A percentile compares a stretch with the other conserved stretches of the same genome.
Conservation (phyloP, 1,139 yeast genomes). For the Eremothecium coryli region DNA sequence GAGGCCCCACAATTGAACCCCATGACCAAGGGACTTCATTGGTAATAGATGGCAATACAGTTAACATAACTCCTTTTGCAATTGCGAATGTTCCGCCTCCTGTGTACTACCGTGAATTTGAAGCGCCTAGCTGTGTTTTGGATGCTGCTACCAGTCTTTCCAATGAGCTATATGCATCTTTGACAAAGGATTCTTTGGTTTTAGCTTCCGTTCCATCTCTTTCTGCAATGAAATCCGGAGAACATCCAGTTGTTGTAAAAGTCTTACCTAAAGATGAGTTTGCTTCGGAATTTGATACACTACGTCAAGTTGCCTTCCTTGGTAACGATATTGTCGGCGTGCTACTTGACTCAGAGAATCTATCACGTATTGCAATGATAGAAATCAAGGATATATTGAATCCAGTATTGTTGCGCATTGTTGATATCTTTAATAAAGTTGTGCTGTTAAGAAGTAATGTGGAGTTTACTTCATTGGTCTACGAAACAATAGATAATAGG, state of each 20-base stretch:
- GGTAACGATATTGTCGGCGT: conserved; percentile 45
- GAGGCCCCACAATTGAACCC: conserved; percentile 64
- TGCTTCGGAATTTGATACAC: conserved; percentile 37
- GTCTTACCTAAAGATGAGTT: conserved; percentile 33
- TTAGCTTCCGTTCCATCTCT: conserved; percentile 36
- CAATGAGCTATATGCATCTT: conserved; percentile 51
- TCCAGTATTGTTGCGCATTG: conserved; percentile 36
- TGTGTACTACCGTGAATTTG: conserved; percentile 60
- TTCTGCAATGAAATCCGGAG: conserved; percentile 33
- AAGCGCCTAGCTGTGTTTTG: conserved; percentile 43
- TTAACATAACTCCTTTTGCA: conserved; percentile 72
- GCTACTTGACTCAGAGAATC: conserved; percentile 42
- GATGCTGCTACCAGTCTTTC: conserved; percentile 57
- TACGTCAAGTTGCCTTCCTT: conserved; percentile 59
- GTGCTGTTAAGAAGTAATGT: conserved; percentile 50
- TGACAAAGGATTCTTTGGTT: conserved; percentile 38
- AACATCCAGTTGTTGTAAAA: conserved; percentile 39
- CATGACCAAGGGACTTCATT: conserved; percentile 68
- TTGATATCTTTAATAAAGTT: conserved; percentile 42
- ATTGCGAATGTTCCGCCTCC: conserved; percentile 96
- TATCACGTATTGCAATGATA: conserved; percentile 44
- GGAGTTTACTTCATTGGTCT: conserved; percentile 44
- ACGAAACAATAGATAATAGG: conserved; percentile 58
- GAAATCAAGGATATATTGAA: conserved; percentile 36
- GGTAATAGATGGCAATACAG: conserved; percentile 71